Percentiles rank a stretch among this genome's conserved stretches.
Conservation (phyloP, 2,329 filamentous ascomycete genomes). For the Verticillium nubilum region DNA sequence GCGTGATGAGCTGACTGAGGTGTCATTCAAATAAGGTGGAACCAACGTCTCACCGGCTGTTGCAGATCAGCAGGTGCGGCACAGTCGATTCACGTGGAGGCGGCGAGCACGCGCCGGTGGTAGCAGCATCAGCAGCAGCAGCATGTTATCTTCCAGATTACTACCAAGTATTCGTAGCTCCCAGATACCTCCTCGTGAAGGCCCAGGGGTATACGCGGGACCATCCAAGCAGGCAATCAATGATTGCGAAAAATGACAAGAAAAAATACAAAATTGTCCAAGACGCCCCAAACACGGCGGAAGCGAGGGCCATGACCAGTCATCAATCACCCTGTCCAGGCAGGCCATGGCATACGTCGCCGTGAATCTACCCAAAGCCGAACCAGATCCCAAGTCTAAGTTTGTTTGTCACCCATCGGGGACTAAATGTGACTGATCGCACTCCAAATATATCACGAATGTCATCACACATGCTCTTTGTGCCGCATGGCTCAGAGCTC, state of each 20-base stretch:
- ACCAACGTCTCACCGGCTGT: background rate
- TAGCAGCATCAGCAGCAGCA: background rate
- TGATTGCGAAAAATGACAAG: background rate
- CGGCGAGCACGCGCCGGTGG: too few relatives aligned
- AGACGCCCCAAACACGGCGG: background rate
- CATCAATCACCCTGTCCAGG: background rate
- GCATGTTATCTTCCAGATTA: background rate
- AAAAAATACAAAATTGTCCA: background rate
- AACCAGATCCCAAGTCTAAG: background rate
- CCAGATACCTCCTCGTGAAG: background rate
- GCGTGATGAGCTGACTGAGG: background rate
- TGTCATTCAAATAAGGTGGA: background rate
- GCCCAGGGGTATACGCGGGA: background rate
- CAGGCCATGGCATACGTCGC: background rate
- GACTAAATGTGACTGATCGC: background rate
- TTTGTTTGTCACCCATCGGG: background rate
- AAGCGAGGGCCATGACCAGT: background rate
- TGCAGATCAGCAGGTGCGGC: background rate
- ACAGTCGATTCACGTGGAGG: background rate
- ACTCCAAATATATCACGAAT: background rate
- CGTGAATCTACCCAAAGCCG: background rate
- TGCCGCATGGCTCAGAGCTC: conserved; percentile 28
- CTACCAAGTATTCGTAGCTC: background rate
- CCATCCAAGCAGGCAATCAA: background rate
- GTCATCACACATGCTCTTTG: background rate